Evolutionary conservation across 2,329 filamentous ascomycete species (phyloP).

Genomic region (Aureobasidium sp.): DNA sequence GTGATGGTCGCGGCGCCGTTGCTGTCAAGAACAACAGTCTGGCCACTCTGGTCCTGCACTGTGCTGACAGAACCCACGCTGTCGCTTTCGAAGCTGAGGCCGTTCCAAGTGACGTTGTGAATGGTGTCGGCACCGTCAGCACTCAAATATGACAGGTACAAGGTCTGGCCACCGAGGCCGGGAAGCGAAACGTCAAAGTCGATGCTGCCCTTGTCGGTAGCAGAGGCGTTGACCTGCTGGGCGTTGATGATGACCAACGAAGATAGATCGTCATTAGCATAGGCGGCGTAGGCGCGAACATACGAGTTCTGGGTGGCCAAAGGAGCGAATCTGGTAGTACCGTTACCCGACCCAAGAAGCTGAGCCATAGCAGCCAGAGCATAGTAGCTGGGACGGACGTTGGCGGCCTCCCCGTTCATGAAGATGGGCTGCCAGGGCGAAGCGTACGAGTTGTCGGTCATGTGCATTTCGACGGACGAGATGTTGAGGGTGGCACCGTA

Average conservation of each 20-base stretch:
- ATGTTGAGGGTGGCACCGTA: conserved; percentile 44
- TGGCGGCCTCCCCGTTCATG: conserved; percentile 23
- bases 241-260: conserved; percentile 43
- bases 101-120: conserved; percentile 41
- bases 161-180: conserved; percentile 32
- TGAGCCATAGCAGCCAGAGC: conserved; percentile 46
- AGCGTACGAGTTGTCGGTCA: conserved; percentile 48
- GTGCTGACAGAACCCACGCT: conserved; percentile 34
- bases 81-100: conserved; percentile 38
- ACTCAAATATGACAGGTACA: conserved; percentile 45
- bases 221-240: conserved; percentile 36
- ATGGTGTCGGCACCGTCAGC: conserved; percentile 39
- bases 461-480: conserved; percentile 45
- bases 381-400: conserved; percentile 46
- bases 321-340: conserved; percentile 38
- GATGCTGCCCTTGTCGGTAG: conserved; percentile 32
- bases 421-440: conserved; percentile 45
- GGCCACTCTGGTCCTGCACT: conserved; percentile 26
- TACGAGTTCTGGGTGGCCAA: conserved; percentile 24
- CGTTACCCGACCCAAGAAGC: conserved; percentile 41
- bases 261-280: conserved; percentile 37
- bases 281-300: conserved; percentile 40
- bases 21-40: conserved; percentile 27
- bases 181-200: conserved; percentile 38
- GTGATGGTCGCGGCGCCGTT: conserved; percentile 31